Evolutionary conservation across 208 protist species (phyloP).

Genomic region (Wallacemonas rigidus): DNA sequence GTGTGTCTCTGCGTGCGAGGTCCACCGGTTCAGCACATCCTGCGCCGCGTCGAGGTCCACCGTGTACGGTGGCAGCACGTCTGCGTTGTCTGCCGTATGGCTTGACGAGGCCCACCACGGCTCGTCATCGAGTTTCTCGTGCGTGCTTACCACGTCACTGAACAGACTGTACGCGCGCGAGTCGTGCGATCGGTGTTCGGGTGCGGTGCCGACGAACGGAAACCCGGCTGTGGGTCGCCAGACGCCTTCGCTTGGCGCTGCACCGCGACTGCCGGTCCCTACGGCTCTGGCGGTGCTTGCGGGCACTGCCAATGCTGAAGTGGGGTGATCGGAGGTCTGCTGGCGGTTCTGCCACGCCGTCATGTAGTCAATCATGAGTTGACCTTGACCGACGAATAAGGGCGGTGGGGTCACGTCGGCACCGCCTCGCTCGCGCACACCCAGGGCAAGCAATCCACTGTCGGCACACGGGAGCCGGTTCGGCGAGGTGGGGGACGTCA

Average conservation of each 20-base stretch:
- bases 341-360: constrained; percentile 4
- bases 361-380: constrained; percentile 14
- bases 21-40: background rate
- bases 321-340: background rate
- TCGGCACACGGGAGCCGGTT: background rate
- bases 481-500: background rate
- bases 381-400: constrained; percentile 9
- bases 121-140: constrained; percentile 4
- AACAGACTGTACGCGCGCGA: constrained; percentile 10
- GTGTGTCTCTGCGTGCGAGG: too few species aligned
- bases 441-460: background rate
- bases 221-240: background rate
- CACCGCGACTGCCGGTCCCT: background rate
- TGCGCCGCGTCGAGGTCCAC: background rate
- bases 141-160: background rate
- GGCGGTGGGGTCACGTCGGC: background rate
- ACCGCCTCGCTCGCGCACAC: background rate
- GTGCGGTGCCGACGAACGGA: background rate
- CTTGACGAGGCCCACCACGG: background rate
- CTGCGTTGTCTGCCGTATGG: background rate
- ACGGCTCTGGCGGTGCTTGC: background rate
- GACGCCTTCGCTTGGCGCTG: background rate
- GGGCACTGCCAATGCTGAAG: background rate
- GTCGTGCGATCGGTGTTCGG: background rate
- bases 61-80: background rate